Base-by-base conservation (phyloP, 768 basidiomycete genomes). In the Pulveroboletus ravenelii region DNA sequence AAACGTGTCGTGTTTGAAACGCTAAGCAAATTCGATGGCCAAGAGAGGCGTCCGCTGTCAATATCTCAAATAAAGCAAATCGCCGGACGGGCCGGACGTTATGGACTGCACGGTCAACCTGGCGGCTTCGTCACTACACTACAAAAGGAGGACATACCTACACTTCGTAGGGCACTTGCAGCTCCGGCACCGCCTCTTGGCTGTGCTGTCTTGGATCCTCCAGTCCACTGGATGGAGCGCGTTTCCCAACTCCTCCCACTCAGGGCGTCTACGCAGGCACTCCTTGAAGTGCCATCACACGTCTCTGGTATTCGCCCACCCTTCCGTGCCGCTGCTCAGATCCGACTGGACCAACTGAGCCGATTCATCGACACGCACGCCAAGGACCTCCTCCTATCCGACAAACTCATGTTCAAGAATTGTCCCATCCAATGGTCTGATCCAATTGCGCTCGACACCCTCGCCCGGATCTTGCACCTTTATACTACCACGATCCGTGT, bases 1-100 rank as follows among this genome's bases (percentile, higher is more conserved):
- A 85, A 85, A 52, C 85, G 93, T 13, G 75, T 95, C 56, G 76
- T 96, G 44, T 94, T 95, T 58, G 78, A 84, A 35, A 67, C 78
- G 1, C 70, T 92, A 17, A 56, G 64, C 36, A 96, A 97, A 64
- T 87, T 67, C 55, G 74, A 86, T 50, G 85, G 85, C 15, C 61
- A 56, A 15, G 57, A 56, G 14, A 62, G 69, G 52, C 59, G 70
- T 5, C 66, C 68, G 0, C 73, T 98, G 6, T 80, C 87, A 0
- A 65, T 78, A 4, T 89, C 93, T 0, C 84, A 88, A 57, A 80
- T 90, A 64, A 96, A 96, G 66, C 95, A 97, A 65, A 96, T 98
- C 41, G 93, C 88, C 1, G 93, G 94, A 6, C 81, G 95, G 36
- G 94, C 95, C 0, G 95, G 94, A 12, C 86, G 95, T 3, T 98